Base-by-base conservation (phyloP, 352 stramenopile genomes). In the Globisporangium acanthophoron region DNA sequence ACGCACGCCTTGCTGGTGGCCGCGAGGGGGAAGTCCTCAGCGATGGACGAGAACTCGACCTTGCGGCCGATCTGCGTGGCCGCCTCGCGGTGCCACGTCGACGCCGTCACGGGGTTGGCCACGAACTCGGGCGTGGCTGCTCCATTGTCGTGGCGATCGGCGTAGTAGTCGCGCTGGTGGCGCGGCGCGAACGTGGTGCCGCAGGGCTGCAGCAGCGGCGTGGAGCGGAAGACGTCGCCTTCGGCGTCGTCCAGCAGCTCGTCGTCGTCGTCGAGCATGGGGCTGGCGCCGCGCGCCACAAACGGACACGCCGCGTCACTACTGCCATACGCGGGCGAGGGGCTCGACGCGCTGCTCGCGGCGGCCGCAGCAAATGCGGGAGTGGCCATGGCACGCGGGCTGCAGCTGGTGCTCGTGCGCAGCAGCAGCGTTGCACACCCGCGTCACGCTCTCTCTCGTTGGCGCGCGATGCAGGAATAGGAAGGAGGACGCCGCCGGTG, bases 1-100 rank as follows among this genome's bases (percentile, higher is more conserved):
- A 69, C 43, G 31, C 70, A 66, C 45, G 62, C 64, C 24, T 73
- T 85, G 46, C 65, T 71, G 16, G 61, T 74, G 6, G 56, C 73
- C 0, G 71, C 73, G 15, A 85, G 56, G 12, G 74, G 76, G 50
- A 77, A 87, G 12, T 66, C 66, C 45, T 87, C 74, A 1, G 75
- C 77, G 51, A 91, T 82, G 40, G 78, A 88, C 41, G 67, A 78
- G 60, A 91, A 91, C 37, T 69, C 59, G 33, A 70, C 52, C 33
- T 73, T 67, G 9, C 61, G 67, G 15, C 73, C 67, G 15, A 71
- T 35, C 29, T 62, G 63, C 31, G 70, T 69, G 3, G 64, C 54
- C 21, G 56, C 35, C 4, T 49, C 37, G 44, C 41, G 31, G 37
- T 52, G 37, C 59, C 64, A 31, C 50, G 69, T 58, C 46, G 53